Conservation (phyloP, 148 eudicot species). For the Euryodendron excelsum region DNA sequence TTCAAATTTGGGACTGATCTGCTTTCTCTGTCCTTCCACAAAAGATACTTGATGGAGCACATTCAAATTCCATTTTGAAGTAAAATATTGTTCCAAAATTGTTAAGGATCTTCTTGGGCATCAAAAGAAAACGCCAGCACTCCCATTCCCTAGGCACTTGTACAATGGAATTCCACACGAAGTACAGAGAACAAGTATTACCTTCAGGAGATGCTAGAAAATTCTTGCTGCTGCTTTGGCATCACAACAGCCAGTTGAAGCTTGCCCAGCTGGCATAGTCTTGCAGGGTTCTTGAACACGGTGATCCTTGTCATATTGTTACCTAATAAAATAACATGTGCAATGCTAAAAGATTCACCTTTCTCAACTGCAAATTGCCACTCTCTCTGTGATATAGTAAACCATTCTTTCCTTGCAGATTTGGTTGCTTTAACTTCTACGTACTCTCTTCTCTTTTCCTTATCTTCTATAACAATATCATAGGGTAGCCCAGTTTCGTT, state of each 20-base stretch:
- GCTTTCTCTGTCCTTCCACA: too few relatives aligned
- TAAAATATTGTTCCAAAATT: too few relatives aligned
- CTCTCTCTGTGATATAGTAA: constrained; percentile 65
- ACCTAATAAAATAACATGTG: constrained; percentile 52
- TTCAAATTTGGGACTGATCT: not conserved
- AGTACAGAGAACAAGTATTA: not conserved
- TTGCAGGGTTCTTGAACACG: constrained; percentile 64
- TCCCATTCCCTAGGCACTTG: too few relatives aligned
- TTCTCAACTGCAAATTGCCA: constrained; percentile 87
- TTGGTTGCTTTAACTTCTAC: constrained; percentile 88
- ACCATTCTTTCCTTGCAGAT: constrained; percentile 67
- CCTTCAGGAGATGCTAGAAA: not conserved
- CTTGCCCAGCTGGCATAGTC: constrained; percentile 61
- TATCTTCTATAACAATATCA: constrained; percentile 58
- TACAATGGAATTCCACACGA: too few relatives aligned
- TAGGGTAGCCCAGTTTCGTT: constrained; percentile 78
- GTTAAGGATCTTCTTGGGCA: too few relatives aligned
- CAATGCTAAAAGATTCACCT: constrained; percentile 75
- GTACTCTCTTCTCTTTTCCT: constrained; percentile 45
- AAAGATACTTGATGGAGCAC: too few relatives aligned
- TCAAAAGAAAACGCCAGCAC: too few relatives aligned
- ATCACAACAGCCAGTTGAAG: constrained; percentile 55
- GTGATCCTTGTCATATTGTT: constrained; percentile 45
- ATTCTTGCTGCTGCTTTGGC: constrained; percentile 32
- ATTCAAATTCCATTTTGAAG: too few relatives aligned